phyloP scores from a whole-genome alignment of 495 filamentous ascomycete species.

The Penicillium ochrochloron region DNA sequence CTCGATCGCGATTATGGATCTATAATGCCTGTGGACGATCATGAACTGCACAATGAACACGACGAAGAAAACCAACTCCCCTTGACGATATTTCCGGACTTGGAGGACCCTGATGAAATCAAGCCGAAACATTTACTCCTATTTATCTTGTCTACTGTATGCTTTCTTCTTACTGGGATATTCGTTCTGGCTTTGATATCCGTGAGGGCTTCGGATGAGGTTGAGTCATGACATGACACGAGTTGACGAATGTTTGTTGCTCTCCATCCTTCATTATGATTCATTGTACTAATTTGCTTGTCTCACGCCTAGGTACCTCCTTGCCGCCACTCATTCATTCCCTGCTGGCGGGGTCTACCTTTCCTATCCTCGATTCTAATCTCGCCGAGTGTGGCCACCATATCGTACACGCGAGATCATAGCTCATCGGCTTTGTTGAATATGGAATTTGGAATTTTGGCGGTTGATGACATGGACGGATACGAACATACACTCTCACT shows the following conservation, averaged over 20 bases:
- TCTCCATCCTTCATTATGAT: background rate
- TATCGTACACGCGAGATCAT: background rate
- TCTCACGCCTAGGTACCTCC: background rate
- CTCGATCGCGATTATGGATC: constrained; percentile 18
- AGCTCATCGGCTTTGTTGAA: background rate
- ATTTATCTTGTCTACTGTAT: background rate
- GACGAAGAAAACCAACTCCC: constrained; percentile 4
- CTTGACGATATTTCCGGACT: background rate
- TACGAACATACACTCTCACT: background rate
- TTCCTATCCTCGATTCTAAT: background rate
- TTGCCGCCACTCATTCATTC: background rate
- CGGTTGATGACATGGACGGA: background rate
- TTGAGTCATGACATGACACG: background rate
- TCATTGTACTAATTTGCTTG: background rate
- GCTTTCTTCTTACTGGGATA: constrained; percentile 4
- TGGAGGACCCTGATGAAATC: background rate
- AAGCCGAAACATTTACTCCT: constrained; percentile 1
- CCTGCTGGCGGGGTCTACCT: background rate
- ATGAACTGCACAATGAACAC: background rate
- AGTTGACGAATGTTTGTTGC: background rate
- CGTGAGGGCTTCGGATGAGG: background rate
- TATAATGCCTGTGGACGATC: background rate
- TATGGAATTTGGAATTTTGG: background rate
- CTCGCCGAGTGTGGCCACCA: background rate
- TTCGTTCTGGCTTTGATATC: constrained; percentile 5